Percentiles rank a stretch among this genome's conserved stretches.
Conservation (phyloP, 2,329 filamentous ascomycete species). For the Ophiostoma piceae region DNA sequence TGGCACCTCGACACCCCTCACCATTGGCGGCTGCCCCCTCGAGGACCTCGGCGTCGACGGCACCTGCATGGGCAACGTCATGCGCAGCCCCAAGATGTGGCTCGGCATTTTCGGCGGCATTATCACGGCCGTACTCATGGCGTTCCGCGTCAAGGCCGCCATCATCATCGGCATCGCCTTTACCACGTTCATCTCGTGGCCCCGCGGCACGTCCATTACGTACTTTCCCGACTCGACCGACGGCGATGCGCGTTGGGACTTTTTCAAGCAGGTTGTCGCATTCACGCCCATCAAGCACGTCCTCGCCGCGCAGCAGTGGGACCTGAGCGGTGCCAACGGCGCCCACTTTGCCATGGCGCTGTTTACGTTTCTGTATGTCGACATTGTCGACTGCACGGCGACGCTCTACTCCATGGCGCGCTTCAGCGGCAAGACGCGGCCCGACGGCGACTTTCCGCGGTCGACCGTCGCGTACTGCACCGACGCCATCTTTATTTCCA, state of each 20-base stretch:
- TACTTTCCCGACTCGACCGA: conserved; percentile 64
- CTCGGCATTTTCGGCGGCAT: conserved; percentile 76
- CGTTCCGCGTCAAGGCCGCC: conserved; percentile 68
- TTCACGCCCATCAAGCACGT: conserved; percentile 65
- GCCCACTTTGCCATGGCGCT: conserved; percentile 65
- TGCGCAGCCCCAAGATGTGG: conserved; percentile 55
- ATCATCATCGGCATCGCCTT: conserved; percentile 68
- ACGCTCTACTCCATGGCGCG: conserved; percentile 78
- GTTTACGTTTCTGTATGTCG: conserved; percentile 74
- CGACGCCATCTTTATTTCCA: conserved; percentile 65
- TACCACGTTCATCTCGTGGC: conserved; percentile 71
- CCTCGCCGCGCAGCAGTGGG: conserved; percentile 62
- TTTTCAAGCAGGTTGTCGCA: conserved; percentile 66
- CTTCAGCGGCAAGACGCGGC: conserved; percentile 55
- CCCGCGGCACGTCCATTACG: conserved; percentile 61
- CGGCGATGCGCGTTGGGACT: conserved; percentile 62
- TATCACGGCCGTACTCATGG: conserved; percentile 74
- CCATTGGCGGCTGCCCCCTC: conserved; percentile 67
- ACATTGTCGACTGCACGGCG: conserved; percentile 72
- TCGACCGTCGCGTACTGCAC: conserved; percentile 74
- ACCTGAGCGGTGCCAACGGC: conserved; percentile 48
- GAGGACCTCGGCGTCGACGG: conserved; percentile 44
- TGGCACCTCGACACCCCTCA: conserved; percentile 61
- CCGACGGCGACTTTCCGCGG: conserved; percentile 74
- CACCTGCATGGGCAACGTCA: conserved; percentile 19